A percentile compares a stretch with the other conserved stretches of the same genome.
These are phyloP conservation scores for Fusarium robinianum DNA, from an alignment of 2,329 filamentous ascomycete genomes.

Conservation along the genomic window DNA sequence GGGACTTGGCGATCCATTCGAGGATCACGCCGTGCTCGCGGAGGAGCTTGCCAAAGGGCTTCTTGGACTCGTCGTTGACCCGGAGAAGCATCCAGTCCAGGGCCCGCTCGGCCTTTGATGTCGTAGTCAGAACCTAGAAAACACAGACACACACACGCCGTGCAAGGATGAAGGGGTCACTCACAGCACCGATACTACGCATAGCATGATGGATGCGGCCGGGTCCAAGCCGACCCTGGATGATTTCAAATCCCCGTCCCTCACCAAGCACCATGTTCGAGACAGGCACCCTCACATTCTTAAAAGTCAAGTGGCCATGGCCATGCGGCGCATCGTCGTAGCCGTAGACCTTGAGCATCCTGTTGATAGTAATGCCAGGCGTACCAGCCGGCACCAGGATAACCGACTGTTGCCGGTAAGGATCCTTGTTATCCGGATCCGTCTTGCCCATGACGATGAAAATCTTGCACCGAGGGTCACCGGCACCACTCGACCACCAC, in stretches of 20 bases:
- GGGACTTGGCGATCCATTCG: conserved; percentile 89
- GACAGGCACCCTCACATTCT: conserved; percentile 85
- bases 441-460: conserved; percentile 98
- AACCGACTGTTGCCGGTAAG: conserved; percentile 91
- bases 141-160: no score
- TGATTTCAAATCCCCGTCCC: conserved; percentile 96
- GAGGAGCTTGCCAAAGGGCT: conserved; percentile 86
- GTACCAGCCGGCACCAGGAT: conserved; percentile 81
- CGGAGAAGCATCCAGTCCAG: conserved; percentile 94
- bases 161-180: no score
- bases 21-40: conserved; percentile 91
- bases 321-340: conserved; percentile 99
- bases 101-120: conserved; percentile 72
- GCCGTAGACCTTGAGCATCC: conserved; percentile 92
- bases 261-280: conserved; percentile 88
- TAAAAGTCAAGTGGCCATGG: conserved; percentile 89
- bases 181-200: conserved; percentile 84
- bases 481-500: conserved; percentile 98
- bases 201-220: conserved; percentile 98
- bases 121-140: conserved; percentile 15
- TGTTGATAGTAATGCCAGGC: conserved; percentile 87
- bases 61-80: conserved; percentile 90
- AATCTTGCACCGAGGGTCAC: conserved; percentile 87
- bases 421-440: conserved; percentile 72
- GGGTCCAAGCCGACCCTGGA: conserved; percentile 93